Evolutionary conservation across 1,139 yeast genomes (phyloP), one percentile per base, ranked within the genome.

Genomic region (Blastobotrys raffinosifermentans): DNA sequence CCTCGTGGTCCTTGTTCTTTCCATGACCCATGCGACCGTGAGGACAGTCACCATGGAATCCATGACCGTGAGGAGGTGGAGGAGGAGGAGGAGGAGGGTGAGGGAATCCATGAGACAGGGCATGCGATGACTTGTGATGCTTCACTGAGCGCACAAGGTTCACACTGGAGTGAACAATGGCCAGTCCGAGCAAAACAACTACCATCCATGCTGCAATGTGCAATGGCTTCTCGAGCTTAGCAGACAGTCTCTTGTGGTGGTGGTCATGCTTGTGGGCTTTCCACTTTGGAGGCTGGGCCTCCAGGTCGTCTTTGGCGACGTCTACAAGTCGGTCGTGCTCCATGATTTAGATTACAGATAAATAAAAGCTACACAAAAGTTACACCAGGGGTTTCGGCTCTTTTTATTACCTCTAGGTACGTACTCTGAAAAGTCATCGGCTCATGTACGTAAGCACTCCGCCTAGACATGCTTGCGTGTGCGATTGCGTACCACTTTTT

Each of bases 1-100:
- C 8, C 21, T 9, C 6, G 6, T 9, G 8, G 9, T 19, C 8
- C 8, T 9, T 9, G 9, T 19, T 6, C 7, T 14, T 14, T 6
- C 27, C 27, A 25, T 25, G 27, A 6, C 27, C 15, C 15, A 8
- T 13, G 27, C 11, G 27, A n/a, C 27, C 27, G 15, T 13, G 15
- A 6, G 7, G 27, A n/a, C 27, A 8, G 15, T 13, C 7, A 6
- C 15, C 27, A 13, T 13, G 15, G 15, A 14, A 14, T n/a, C 27
- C 27, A 25, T 25, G 27, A 20, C n/a, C n/a, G n/a, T n/a, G n/a
- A n/a, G n/a, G n/a, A n/a, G n/a, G n/a, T n/a, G n/a, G n/a, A n/a
- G n/a, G n/a, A n/a, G n/a, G n/a, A n/a, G n/a, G n/a, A n/a, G 23
- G n/a, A 8, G 23, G 23, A n/a, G 9, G 8, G 8, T 20, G 9